phyloP scores from a whole-genome alignment of 208 protist genomes.

The Tritrichomonas foetus region DNA sequence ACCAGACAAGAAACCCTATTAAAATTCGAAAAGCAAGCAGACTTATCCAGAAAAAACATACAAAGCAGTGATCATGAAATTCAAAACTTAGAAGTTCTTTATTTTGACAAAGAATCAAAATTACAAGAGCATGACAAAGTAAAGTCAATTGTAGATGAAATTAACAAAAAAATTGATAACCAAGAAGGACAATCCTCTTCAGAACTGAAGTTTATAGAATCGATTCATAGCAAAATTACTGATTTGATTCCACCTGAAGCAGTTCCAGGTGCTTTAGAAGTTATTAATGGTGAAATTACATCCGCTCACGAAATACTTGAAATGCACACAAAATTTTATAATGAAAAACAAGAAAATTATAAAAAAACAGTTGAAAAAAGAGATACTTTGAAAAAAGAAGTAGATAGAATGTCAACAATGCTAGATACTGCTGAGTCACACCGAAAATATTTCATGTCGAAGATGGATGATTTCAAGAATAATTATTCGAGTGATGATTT shows the following conservation, averaged over 20 bases:
- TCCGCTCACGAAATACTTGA: not conserved
- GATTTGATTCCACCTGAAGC: not conserved
- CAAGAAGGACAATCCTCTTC: not conserved
- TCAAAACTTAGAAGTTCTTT: not conserved
- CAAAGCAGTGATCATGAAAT: not conserved
- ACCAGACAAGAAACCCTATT: not conserved
- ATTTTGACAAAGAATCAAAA: not conserved
- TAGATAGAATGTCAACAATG: not conserved
- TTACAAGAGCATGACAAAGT: not conserved
- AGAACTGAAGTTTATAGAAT: not conserved
- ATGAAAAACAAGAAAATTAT: not conserved
- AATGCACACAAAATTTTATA: not conserved
- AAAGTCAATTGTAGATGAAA: not conserved
- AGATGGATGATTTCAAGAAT: not conserved
- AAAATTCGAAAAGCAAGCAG: not conserved
- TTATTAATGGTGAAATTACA: too few species aligned
- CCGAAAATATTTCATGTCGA: not conserved
- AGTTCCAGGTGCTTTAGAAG: too few species aligned
- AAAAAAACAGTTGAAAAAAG: not conserved
- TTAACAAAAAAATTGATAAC: not conserved
- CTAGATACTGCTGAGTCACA: not conserved
- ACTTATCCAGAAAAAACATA: not conserved
- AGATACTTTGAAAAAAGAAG: not conserved
- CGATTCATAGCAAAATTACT: not conserved
- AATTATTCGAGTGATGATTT: not conserved